Evolutionary conservation across 2,329 filamentous ascomycete species (phyloP).

Genomic region (Tolypocladium nubicola): DNA sequence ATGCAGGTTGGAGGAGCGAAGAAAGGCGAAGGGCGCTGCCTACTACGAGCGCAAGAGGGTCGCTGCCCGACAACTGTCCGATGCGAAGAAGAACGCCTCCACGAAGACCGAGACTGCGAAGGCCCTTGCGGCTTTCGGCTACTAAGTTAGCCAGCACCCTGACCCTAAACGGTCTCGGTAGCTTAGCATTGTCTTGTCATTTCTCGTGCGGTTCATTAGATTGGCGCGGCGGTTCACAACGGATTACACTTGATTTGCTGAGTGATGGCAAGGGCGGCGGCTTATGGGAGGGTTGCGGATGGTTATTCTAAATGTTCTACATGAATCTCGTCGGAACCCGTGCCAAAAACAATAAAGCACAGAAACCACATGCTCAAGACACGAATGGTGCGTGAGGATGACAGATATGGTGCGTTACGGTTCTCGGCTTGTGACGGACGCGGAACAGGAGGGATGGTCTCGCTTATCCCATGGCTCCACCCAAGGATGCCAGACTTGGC

Average conservation of each 20-base stretch:
- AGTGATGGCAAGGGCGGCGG: conserved; percentile 33
- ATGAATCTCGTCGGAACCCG: conserved; percentile 21
- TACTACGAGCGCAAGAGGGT: conserved; percentile 99
- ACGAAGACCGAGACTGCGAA: conserved; percentile 78
- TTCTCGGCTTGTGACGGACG: neutral
- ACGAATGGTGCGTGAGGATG: conserved; percentile 2
- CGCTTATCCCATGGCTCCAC: neutral
- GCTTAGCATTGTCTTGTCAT: conserved; percentile 30
- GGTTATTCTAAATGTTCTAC: conserved; percentile 24
- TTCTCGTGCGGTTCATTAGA: conserved; percentile 43
- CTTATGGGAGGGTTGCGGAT: conserved; percentile 19
- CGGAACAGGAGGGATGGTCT: conserved; percentile 2
- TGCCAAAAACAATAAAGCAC: conserved; percentile 23
- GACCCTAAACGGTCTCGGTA: conserved; percentile 18
- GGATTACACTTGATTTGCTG: conserved; percentile 39
- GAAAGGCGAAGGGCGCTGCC: conserved; percentile 97
- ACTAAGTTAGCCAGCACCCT: conserved; percentile 48
- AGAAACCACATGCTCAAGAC: conserved; percentile 13
- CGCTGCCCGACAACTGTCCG: conserved; percentile 76
- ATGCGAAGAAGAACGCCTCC: conserved; percentile 86
- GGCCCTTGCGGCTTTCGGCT: conserved; percentile 83
- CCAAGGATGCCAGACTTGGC: conserved; percentile 4
- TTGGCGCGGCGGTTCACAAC: conserved; percentile 41
- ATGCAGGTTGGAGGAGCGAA: conserved; percentile 89
- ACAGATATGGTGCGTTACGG: neutral